A percentile compares a stretch with the other conserved stretches of the same genome.
phyloP scores from a whole-genome alignment of 805 yeast species.

The Wickerhamomyces queroliae region DNA sequence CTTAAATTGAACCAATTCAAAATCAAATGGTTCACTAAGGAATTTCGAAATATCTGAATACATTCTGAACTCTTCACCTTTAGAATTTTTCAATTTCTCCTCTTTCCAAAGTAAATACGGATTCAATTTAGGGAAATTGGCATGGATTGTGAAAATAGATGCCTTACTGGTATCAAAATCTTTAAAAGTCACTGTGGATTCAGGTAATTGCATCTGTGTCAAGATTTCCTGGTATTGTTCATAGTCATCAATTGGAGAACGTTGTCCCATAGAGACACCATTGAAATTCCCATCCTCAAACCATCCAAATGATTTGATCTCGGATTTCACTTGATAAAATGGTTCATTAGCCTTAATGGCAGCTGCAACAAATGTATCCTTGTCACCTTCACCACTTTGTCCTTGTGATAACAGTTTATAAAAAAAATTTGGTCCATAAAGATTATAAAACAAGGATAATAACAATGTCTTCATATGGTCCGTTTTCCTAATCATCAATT shows the following conservation, averaged over 20 bases:
- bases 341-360: constrained; percentile 45
- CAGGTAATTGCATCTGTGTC: too few species aligned
- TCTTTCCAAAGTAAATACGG: constrained; percentile 21
- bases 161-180: constrained; percentile 3
- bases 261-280: constrained; percentile 80
- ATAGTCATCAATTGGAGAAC: constrained; percentile 60
- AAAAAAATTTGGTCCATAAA: constrained; percentile 59
- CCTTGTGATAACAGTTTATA: constrained; percentile 69
- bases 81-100: constrained; percentile 2
- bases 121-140: constrained; percentile 30
- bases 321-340: constrained; percentile 43
- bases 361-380: constrained; percentile 70
- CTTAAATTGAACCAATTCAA: constrained; percentile 50
- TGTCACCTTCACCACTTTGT: constrained; percentile 75
- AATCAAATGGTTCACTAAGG: constrained; percentile 36
- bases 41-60: constrained; percentile 18
- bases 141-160: constrained; percentile 30
- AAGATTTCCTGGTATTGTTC: constrained; percentile 7
- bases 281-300: constrained; percentile 33
- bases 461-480: constrained; percentile 53
- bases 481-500: constrained; percentile 54
- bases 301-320: constrained; percentile 22
- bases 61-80: constrained; percentile 19
- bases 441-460: constrained; percentile 58
- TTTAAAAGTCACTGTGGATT: constrained; percentile 1